Conservation (phyloP, 1,284 basidiomycete species). For the Sporisorium graminicola region DNA sequence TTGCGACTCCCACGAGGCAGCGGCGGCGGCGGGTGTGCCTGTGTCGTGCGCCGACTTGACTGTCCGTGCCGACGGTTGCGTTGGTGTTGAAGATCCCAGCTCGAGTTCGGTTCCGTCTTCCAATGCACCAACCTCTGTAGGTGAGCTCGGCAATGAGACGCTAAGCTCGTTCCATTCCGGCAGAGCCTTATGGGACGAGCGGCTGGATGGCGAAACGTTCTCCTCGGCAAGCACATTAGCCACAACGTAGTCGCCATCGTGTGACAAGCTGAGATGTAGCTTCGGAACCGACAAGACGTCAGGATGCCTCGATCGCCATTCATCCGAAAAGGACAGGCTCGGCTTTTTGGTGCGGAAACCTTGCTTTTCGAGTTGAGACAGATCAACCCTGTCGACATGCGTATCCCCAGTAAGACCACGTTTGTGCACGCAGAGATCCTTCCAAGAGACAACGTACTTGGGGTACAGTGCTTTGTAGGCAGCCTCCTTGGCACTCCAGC, state of each 20-base stretch:
- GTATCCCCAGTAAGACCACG: neutral
- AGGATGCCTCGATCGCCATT: constrained; percentile 55
- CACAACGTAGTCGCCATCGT: constrained; percentile 86
- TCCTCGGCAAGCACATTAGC: constrained; percentile 77
- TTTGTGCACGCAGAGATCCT: constrained; percentile 74
- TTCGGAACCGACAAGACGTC: constrained; percentile 50
- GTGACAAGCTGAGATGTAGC: constrained; percentile 79
- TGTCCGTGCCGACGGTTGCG: neutral
- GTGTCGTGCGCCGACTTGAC: neutral
- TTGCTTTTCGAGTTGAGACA: constrained; percentile 19
- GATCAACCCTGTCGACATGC: constrained; percentile 7
- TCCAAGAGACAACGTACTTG: constrained; percentile 78
- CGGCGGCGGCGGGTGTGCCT: too few relatives aligned
- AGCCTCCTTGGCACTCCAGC: constrained; percentile 80
- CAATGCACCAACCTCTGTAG: neutral
- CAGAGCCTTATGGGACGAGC: too few relatives aligned
- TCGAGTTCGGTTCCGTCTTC: constrained; percentile 10
- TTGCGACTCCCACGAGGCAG: constrained; percentile 47
- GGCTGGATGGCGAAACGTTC: too few relatives aligned
- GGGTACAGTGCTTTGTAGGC: constrained; percentile 88
- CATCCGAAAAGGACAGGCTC: constrained; percentile 31
- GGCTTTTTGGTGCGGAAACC: constrained; percentile 40
- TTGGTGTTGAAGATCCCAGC: neutral
- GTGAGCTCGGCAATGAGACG: neutral
- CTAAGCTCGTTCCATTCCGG: constrained; percentile 7